phyloP scores from a whole-genome alignment of 371 early-diverging fungal species.

The Mortierella sp. region DNA sequence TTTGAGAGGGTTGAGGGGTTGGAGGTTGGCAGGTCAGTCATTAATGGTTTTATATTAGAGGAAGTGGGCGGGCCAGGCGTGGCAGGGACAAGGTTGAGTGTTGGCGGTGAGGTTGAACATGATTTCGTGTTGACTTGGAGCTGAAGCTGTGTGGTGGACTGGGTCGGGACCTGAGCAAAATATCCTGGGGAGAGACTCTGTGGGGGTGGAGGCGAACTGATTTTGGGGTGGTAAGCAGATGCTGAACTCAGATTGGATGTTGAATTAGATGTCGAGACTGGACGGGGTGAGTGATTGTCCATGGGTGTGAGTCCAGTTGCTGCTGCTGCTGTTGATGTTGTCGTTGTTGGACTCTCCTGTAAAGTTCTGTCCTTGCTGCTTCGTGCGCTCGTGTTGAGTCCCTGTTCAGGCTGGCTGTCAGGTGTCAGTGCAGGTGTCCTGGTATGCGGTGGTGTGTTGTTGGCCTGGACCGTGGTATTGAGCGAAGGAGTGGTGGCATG shows the following conservation, averaged over 20 bases:
- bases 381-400: not conserved
- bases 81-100: conserved; percentile 51
- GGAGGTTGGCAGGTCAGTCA: conserved; percentile 26
- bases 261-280: conserved; percentile 16
- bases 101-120: conserved; percentile 38
- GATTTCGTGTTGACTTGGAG: conserved; percentile 52
- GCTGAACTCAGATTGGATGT: conserved; percentile 5
- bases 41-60: conserved; percentile 15
- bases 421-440: not conserved
- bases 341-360: not conserved
- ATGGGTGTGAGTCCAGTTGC: conserved; percentile 2
- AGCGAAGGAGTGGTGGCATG: not conserved
- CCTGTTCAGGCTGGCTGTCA: not conserved
- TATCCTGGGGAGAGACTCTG: conserved; percentile 36
- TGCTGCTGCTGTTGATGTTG: not conserved
- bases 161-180: conserved; percentile 40
- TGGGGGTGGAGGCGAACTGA: conserved; percentile 7
- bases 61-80: conserved; percentile 40
- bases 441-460: not conserved
- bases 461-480: conserved; percentile 8
- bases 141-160: conserved; percentile 37
- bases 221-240: not conserved
- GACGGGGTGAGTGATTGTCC: conserved; percentile 26
- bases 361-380: not conserved
- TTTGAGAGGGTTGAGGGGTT: conserved; percentile 55